Evolutionary conservation across 2,329 filamentous ascomycete species (phyloP), one percentile per base, ranked within the genome.

Genomic region (Pseudopyricularia cyperi): DNA sequence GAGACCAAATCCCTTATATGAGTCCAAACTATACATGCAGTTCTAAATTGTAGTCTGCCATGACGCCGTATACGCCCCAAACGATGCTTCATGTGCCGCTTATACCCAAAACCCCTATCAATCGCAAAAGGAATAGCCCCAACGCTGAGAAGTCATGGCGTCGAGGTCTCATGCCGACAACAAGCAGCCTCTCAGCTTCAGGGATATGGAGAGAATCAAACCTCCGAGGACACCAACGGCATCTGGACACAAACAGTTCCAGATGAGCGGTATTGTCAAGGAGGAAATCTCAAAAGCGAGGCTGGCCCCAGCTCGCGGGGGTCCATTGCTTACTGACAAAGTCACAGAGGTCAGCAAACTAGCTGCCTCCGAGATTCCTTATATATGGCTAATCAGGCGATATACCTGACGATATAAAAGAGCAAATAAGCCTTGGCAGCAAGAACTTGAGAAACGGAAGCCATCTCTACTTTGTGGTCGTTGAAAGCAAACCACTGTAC

Each of bases 401-500:
- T 62, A 22, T 79, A 82, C 55, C 81, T 73, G 55, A 85, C 80
- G 51, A 85, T 82, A 60, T 97, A 97, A 65, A 96, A 95, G 51
- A 97, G 71, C 53, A 97, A 72, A 66, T 96, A 97, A 0, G 91
- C 89, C 65, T 95, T 84, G 14, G 88, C 87, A 30, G 78, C 79
- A 42, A 97, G 74, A 3, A 97, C 91, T 54, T 96, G 88, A 5
- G 85, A 86, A 63, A 93, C 85, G 47, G 80, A 81, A 2, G 88
- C 91, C 52, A 90, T 64, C 55, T 90, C 87, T 24, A 97, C 91
- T 64, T 89, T 89, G 65, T 93, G 90, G 63, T 97, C 91, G 62
- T 97, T 94, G 68, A 96, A 96, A 52, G 87, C 82, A 66, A 95
- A 95, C 91, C 91, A 97, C 77, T 95, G 58, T 15, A 9, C 28